phyloP scores from a whole-genome alignment of 2,329 filamentous ascomycete genomes.

The Alternaria longipes region DNA sequence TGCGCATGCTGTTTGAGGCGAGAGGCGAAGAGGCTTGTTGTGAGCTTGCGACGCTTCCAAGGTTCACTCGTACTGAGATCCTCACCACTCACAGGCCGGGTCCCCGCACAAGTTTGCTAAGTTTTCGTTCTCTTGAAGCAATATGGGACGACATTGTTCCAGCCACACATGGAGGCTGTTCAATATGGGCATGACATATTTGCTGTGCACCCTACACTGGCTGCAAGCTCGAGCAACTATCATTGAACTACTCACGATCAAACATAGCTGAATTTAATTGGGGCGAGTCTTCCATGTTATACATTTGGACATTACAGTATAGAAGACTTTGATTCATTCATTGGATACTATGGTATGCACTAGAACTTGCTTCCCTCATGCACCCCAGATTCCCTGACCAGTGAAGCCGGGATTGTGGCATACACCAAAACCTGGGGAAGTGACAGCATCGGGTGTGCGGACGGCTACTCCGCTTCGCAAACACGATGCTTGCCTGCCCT shows the following conservation, averaged over 20 bases:
- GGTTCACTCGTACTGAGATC: not conserved
- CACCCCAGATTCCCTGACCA: conserved; percentile 22
- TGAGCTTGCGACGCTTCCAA: conserved; percentile 5
- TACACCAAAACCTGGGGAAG: conserved; percentile 13
- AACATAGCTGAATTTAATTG: conserved; percentile 9
- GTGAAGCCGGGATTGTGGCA: conserved; percentile 18
- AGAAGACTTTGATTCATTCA: conserved; percentile 9
- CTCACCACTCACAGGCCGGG: conserved; percentile 7
- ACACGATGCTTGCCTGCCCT: conserved; percentile 12
- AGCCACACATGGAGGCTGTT: not conserved
- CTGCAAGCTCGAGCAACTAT: conserved; percentile 20
- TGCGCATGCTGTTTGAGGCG: not conserved
- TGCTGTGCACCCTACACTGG: not conserved
- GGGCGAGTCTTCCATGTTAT: conserved; percentile 1
- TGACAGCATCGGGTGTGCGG: conserved; percentile 24
- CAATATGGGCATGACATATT: conserved; percentile 7
- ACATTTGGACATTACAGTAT: conserved; percentile 8
- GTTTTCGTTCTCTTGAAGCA: not conserved
- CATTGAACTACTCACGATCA: conserved; percentile 6
- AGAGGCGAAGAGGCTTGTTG: not conserved
- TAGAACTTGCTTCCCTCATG: conserved; percentile 8
- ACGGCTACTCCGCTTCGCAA: conserved; percentile 15
- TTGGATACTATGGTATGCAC: conserved; percentile 8
- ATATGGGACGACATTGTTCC: not conserved
- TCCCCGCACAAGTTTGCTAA: conserved; percentile 8